A percentile compares a stretch with the other conserved stretches of the same genome.
Conservation (phyloP, 768 basidiomycete species). For the Boletus subcaerulescens region DNA sequence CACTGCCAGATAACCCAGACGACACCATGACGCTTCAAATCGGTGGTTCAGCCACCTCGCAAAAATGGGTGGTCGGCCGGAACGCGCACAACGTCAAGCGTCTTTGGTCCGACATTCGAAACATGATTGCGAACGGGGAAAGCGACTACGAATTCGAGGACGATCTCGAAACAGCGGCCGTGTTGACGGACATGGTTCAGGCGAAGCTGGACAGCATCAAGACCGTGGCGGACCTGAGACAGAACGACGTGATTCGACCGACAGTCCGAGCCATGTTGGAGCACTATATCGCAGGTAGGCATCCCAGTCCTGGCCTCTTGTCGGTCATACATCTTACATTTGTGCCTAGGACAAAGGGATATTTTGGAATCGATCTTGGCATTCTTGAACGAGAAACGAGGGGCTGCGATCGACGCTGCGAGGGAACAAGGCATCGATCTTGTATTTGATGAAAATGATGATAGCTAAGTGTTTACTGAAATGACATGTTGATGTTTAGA, state of each 20-base stretch:
- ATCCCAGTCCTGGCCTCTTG: background rate
- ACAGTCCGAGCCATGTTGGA: conserved; percentile 64
- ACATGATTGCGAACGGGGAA: conserved; percentile 27
- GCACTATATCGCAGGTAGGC: conserved; percentile 64
- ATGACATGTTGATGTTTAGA: no score
- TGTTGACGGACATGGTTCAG: conserved; percentile 66
- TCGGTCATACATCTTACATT: background rate
- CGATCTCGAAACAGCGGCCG: conserved; percentile 64
- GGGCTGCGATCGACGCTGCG: conserved; percentile 46
- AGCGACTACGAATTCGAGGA: conserved; percentile 46
- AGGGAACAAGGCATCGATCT: conserved; percentile 52
- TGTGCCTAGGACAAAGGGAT: conserved; percentile 51
- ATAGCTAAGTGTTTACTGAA: background rate
- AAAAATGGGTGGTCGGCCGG: conserved; percentile 65
- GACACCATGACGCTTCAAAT: conserved; percentile 83
- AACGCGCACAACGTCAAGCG: conserved; percentile 50
- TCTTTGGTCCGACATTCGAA: conserved; percentile 56
- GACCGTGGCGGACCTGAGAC: conserved; percentile 18
- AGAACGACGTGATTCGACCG: conserved; percentile 38
- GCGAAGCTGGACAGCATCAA: conserved; percentile 51
- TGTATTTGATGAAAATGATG: conserved; percentile 40
- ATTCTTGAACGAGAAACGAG: conserved; percentile 48
- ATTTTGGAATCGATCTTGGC: conserved; percentile 53
- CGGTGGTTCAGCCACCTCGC: conserved; percentile 42
- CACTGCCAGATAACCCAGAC: conserved; percentile 73